A percentile compares a stretch with the other conserved stretches of the same genome.
Conservation (phyloP, 805 yeast genomes). For the Metschnikowia cubensis region DNA sequence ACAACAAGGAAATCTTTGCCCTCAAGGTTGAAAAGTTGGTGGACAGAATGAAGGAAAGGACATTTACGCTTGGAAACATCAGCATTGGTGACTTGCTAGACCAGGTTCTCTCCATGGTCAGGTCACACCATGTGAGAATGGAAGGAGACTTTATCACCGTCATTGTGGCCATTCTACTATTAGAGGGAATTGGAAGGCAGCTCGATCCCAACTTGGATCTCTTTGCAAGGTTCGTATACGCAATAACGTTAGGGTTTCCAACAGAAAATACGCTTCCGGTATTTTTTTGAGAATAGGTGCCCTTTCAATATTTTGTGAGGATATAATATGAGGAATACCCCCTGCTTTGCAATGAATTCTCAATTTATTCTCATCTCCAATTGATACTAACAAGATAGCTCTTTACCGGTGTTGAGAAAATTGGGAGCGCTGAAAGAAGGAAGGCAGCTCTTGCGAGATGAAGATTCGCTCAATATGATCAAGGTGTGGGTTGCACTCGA, state of each 20-base stretch:
- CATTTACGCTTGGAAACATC: constrained; percentile 88
- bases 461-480: constrained; percentile 71
- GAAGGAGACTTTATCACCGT: constrained; percentile 96
- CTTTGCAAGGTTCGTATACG: constrained; percentile 88
- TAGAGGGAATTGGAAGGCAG: constrained; percentile 95
- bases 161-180: constrained; percentile 82
- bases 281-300: background rate
- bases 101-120: constrained; percentile 84
- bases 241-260: constrained; percentile 38
- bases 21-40: constrained; percentile 82
- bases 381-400: constrained; percentile 39
- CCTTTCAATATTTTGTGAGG: too few species aligned
- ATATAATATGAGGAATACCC: background rate
- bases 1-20: constrained; percentile 81
- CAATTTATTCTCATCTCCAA: background rate
- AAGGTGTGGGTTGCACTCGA: constrained; percentile 91
- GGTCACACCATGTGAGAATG: constrained; percentile 93
- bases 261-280: constrained; percentile 26
- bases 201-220: constrained; percentile 89
- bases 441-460: constrained; percentile 49
- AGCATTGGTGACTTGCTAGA: constrained; percentile 89
- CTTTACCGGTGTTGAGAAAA: constrained; percentile 81
- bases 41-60: constrained; percentile 72
- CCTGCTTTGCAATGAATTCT: background rate
- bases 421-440: constrained; percentile 70